Base-by-base conservation (phyloP, 2,329 filamentous ascomycete species). In the Fusarium sp. region DNA sequence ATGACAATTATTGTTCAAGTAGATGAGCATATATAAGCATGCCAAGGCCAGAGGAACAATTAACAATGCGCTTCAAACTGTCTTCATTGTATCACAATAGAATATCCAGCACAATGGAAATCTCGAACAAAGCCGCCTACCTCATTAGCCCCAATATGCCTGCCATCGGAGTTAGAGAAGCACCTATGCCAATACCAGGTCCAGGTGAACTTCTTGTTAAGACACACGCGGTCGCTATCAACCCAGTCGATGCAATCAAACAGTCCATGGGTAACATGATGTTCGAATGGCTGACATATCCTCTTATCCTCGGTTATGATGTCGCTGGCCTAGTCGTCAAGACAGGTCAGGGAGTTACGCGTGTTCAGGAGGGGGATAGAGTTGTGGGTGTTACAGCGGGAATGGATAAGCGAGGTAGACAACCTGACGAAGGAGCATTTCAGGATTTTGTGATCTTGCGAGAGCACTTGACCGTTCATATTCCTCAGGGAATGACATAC, bases 211-310 rank as follows among this genome's bases (percentile, higher is more conserved):
- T 63, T 0, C 61, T 63, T 1, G 0, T 63, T 4, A 45, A 6
- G 23, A 45, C 37, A 13, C 25, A 49, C 5, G 59, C 61, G 2
- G 7, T 49, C 3, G 50, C 61, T 4, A 49, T 63, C 4, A 63
- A 63, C 2, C 37, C 50, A 1, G 43, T 63, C 0, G 61, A 63
- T 6, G 59, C 37, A 8, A 50, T 63, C 20, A 63, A 63, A 3
- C 59, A 57, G 8, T 57, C 59, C 1, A 63, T 63, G 61, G 59
- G 59, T 0, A 63, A 63, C 25, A 63, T 63, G 61, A 63, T 63
- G 59, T 63, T 63, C 7, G 59, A 63, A 6, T 63, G 61, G 61
- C 30, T 63, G 1, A 63, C 30, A 0, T 63, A 63, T 23, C 61
- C 61, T 11, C 50, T 63, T 2, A 41, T 63, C 4, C 59, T 63